Evolutionary conservation across 139 green algal genomes (phyloP), one percentile per base, ranked within the genome.

Genomic region (Zygnema circumcarinatum): DNA sequence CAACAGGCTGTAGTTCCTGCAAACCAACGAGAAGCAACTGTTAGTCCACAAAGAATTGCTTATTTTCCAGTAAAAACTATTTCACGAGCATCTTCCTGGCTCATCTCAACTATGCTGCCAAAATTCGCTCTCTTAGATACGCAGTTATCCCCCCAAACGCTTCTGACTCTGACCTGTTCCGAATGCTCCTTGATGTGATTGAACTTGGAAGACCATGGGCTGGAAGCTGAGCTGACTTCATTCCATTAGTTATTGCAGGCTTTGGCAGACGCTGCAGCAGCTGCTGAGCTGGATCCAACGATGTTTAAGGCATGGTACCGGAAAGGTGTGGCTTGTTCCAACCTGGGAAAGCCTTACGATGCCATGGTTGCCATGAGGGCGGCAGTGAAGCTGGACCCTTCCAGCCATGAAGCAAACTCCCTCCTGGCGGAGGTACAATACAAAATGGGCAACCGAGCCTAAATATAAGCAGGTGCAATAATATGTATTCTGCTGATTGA

Each of bases 301-400:
- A 76, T 78, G 56, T 85, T 85, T 40, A 85, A 85, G 52, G 79
- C 79, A 31, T 85, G 79, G 79, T 76, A 78, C 25, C 79, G 79
- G 33, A 85, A 75, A 54, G 79, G 56, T 38, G 53, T 85, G 47
- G 79, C 79, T 29, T 38, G 53, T 38, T 72, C 47, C 25, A 68
- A 75, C 33, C 21, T 85, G 0, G 29, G 29, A 1, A 67, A 85
- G 79, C 74, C 29, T 25, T 85, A 85, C 52, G 40, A 85, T 25
- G 47, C 29, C 25, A 67, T 72, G 38, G 16, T 76, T 67, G 79
- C 79, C 25, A n/a, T 35, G 35, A 85, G 67, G 79, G 20, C 29
- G 35, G 79, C 79, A 1, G 20, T 78, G 42, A 38, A 39, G 35
- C 41, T 85, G 25, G 42, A 85, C 29, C 79, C 79, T 29, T 39